Evolutionary conservation across 805 yeast genomes (phyloP), one percentile per base, ranked within the genome.

Genomic region (Priceomyces carsonii): DNA sequence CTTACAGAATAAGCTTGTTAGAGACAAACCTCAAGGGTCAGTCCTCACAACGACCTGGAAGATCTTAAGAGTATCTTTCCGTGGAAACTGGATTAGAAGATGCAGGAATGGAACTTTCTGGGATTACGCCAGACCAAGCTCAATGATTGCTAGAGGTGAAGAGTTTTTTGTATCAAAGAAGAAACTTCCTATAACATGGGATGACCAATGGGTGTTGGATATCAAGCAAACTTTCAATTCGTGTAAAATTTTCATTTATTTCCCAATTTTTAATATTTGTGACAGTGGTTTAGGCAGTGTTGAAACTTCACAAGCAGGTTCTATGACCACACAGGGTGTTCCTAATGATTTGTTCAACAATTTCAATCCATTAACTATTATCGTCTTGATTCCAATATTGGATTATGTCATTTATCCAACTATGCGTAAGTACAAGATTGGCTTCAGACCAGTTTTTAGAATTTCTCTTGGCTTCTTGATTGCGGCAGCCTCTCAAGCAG

Each of bases 281-380:
- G 78, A 74, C 50, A 59, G 69, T 39, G 79, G 79, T 43, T 60
- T 73, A 47, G 77, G 77, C 19, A 57, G 71, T 26, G 53, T 59
- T 42, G 75, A 69, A 49, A 73, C 67, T 39, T 70, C 77, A 3
- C 79, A 74, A 53, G 78, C 79, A 31, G 77, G 76, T 42, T 65
- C 76, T 19, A 73, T 75, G 80, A 53, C 66, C 8, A 59, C 73
- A 19, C 57, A 71, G 19, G 77, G 77, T 30, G 76, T 76, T 45
- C 80, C 80, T 40, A 75, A 75, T 48, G 80, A 76, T 61, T 65
- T 75, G 47, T 71, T 74, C 59, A 67, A 61, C 43, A 75, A 73
- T 48, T 73, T 76, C 59, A 75, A 76, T 46, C 79, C 77, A 29
- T 61, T 75, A 40, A 68, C 79, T 12, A 76, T 75, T 46, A 72